phyloP scores from a whole-genome alignment of 306 rosid genomes.

The Trifolium fragiferum region DNA sequence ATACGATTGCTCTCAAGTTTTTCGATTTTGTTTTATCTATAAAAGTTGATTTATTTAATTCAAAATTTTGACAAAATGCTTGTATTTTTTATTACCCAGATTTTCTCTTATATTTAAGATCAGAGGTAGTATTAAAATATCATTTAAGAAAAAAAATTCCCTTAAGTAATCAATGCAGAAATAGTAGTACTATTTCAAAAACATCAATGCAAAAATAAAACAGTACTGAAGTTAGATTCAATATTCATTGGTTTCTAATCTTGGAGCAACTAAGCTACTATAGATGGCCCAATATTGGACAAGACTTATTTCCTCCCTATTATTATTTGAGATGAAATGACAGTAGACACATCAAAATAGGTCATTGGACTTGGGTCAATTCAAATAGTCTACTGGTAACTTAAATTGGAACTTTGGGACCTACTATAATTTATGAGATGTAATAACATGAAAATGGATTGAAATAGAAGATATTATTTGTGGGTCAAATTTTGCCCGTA shows the following conservation, averaged over 20 bases:
- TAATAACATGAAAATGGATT: constrained; percentile 40
- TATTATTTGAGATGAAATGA: constrained; percentile 58
- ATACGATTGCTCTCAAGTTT: no score
- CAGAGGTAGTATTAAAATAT: no score
- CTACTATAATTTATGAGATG: constrained; percentile 59
- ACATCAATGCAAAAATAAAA: no score
- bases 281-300: constrained; percentile 52
- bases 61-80: no score
- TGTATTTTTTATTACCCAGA: no score
- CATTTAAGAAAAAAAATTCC: no score
- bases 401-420: constrained; percentile 57
- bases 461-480: constrained; percentile 50
- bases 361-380: constrained; percentile 51
- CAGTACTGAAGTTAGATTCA: no score
- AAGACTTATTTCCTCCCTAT: constrained; percentile 50
- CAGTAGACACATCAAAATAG: constrained; percentile 50
- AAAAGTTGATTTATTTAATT: no score
- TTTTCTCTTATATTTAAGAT: no score
- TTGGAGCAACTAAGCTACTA: constrained; percentile 40
- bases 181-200: no score
- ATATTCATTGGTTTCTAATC: constrained; percentile 44
- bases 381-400: constrained; percentile 46
- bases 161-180: no score
- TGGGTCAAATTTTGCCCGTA: constrained; percentile 46
- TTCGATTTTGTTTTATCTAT: no score